These are phyloP conservation scores for Bruguiera parviflora DNA, from an alignment of 345 rosid genomes.

Conservation along the genomic window DNA sequence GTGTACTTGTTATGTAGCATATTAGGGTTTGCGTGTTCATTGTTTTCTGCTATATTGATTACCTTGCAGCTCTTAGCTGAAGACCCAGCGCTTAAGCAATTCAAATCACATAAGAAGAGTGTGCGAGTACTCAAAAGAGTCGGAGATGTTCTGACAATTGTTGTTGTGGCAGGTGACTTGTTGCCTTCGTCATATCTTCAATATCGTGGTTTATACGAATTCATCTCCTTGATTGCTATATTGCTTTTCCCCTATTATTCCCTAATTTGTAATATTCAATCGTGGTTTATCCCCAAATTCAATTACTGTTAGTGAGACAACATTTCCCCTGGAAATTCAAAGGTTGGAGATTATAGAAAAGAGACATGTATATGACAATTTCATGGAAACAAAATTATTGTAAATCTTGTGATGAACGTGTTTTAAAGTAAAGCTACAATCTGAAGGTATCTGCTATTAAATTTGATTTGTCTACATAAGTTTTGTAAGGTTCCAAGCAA, in stretches of 20 bases:
- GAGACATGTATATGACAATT: neutral
- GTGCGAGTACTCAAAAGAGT: slow-evolving; percentile 53
- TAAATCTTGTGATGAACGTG: neutral
- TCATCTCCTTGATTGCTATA: neutral
- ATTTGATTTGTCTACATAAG: neutral
- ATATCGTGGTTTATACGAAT: neutral
- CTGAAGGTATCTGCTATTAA: neutral
- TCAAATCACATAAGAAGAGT: slow-evolving; percentile 71
- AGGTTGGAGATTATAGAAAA: neutral
- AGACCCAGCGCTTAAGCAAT: slow-evolving; percentile 63
- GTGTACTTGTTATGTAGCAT: neutral
- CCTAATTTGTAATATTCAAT: neutral
- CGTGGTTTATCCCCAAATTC: neutral
- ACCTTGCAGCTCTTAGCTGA: slow-evolving; percentile 71
- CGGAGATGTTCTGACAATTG: slow-evolving; percentile 81
- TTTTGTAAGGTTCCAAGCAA: neutral
- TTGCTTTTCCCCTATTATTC: neutral
- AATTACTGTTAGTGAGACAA: neutral
- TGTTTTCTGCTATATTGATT: slow-evolving; percentile 7
- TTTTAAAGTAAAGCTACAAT: too few relatives aligned
- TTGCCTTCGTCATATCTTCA: slow-evolving; percentile 3
- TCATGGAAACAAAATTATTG: neutral
- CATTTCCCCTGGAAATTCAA: neutral
- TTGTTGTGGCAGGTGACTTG: slow-evolving; percentile 70
- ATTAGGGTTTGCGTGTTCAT: neutral